These are phyloP conservation scores for Lasiosphaeria ovina DNA, from an alignment of 495 filamentous ascomycete genomes.

Conservation along the genomic window DNA sequence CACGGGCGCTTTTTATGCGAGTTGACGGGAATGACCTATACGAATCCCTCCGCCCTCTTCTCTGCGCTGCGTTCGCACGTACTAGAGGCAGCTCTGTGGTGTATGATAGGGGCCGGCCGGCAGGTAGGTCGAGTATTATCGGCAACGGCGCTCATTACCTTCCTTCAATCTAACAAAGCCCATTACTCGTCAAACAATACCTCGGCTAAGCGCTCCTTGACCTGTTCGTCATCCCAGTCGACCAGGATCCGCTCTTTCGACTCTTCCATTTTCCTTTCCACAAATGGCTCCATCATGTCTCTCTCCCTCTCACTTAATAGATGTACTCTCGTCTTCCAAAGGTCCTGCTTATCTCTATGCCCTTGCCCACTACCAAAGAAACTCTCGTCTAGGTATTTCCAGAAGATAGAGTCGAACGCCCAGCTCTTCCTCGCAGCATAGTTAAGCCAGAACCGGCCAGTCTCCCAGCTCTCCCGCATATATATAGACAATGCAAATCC, in stretches of 20 bases:
- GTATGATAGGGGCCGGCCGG: no score
- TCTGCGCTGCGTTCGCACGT: no score
- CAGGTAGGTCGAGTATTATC: no score
- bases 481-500: conserved; percentile 12
- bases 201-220: no score
- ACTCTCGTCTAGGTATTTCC: conserved; percentile 24
- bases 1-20: no score
- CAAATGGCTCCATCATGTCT: conserved; percentile 1
- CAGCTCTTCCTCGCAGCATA: conserved; percentile 32
- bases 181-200: no score
- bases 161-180: no score
- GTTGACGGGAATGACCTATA: no score
- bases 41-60: no score
- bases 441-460: conserved; percentile 30
- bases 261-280: conserved; percentile 8
- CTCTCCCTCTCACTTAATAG: neutral
- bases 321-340: conserved; percentile 4
- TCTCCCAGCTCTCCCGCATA: conserved; percentile 31
- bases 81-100: no score
- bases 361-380: conserved; percentile 22
- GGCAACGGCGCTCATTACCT: no score
- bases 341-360: neutral
- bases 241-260: neutral
- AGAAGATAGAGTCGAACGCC: conserved; percentile 32
- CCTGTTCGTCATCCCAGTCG: conserved; percentile 1